Evolutionary conservation across 352 stramenopile genomes (phyloP).

Genomic region (Phytophthora foliorum): DNA sequence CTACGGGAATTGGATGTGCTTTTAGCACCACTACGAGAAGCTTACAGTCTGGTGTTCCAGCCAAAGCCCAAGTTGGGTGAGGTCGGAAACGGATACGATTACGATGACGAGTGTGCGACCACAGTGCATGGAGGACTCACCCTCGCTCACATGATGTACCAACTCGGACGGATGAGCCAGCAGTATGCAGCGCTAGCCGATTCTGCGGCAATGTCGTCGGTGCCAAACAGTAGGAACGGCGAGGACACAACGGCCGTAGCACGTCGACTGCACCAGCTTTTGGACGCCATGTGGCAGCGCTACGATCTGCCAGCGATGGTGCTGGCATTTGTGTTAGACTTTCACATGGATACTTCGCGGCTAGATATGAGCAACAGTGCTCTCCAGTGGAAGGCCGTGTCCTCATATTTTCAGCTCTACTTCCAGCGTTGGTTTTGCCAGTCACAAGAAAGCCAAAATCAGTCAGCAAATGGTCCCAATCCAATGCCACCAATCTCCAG

Average conservation of each 20-base stretch:
- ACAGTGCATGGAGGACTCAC: conserved; percentile 57
- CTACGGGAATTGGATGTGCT: conserved; percentile 50
- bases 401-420: conserved; percentile 75
- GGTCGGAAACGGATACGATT: conserved; percentile 20
- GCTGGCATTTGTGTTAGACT: conserved; percentile 83
- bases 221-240: conserved; percentile 8
- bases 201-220: conserved; percentile 18
- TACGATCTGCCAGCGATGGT: conserved; percentile 83
- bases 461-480: conserved; percentile 5
- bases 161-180: conserved; percentile 78
- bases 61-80: conserved; percentile 24
- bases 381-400: conserved; percentile 65
- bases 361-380: conserved; percentile 63
- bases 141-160: conserved; percentile 82
- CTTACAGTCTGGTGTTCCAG: conserved; percentile 68
- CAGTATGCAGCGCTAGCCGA: conserved; percentile 61
- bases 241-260: conserved; percentile 42
- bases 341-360: conserved; percentile 69
- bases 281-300: conserved; percentile 73
- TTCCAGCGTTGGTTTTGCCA: conserved; percentile 72
- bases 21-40: conserved; percentile 71
- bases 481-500: conserved; percentile 34
- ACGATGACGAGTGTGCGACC: conserved; percentile 44
- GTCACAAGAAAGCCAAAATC: conserved; percentile 17
- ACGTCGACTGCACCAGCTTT: conserved; percentile 52